A percentile compares a stretch with the other conserved stretches of the same genome.
phyloP scores from a whole-genome alignment of 2,329 filamentous ascomycete genomes.

The Aureobasidium sp. region DNA sequence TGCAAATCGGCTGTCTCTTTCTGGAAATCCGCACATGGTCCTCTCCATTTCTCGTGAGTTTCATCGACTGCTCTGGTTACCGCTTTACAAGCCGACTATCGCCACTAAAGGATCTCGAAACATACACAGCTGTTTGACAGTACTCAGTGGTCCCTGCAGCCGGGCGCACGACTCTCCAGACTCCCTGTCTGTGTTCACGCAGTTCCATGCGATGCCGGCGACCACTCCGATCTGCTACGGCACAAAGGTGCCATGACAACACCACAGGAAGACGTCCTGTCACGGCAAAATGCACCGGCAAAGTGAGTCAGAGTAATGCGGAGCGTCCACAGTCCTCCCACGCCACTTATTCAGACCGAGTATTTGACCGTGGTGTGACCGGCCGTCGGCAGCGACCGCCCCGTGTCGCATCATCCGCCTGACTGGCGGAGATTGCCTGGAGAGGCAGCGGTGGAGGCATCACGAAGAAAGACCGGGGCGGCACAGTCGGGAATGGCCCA shows the following conservation, averaged over 20 bases:
- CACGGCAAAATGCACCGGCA: conserved; percentile 10
- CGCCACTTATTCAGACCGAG: conserved; percentile 6
- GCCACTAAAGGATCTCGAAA: not conserved
- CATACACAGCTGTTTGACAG: not conserved
- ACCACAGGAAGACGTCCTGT: not conserved
- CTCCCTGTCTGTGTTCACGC: not conserved
- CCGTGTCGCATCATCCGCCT: not conserved
- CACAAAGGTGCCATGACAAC: not conserved
- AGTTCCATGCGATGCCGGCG: not conserved
- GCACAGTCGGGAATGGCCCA: not conserved
- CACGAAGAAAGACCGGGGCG: not conserved
- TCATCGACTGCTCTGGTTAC: not conserved
- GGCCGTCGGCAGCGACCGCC: not conserved
- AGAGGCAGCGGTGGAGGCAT: not conserved
- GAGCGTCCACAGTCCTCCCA: not conserved
- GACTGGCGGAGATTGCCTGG: not conserved
- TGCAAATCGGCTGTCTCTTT: not conserved
- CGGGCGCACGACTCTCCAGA: no score
- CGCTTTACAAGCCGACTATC: no score
- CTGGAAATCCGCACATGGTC: not conserved
- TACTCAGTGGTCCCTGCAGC: not conserved
- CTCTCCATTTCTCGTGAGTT: not conserved
- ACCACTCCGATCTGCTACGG: not conserved
- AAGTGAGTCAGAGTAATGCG: conserved; percentile 9
- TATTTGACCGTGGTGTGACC: conserved; percentile 1